Conservation (phyloP, 306 rosid species). For the Rubus parviflorus region DNA sequence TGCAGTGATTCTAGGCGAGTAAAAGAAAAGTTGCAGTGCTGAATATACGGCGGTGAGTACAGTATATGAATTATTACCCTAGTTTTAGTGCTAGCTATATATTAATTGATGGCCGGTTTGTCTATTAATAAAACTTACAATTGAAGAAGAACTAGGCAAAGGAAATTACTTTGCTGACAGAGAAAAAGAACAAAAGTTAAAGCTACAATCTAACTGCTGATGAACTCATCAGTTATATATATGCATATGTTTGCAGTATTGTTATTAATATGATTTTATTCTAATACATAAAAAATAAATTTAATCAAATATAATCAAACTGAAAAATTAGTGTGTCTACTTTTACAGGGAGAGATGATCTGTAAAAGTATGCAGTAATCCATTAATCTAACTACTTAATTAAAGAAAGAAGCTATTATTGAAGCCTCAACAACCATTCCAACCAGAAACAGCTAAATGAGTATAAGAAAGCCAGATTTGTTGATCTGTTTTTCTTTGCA, state of each 20-base stretch:
- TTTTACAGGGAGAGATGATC: background rate
- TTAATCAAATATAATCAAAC: background rate
- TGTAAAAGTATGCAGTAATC: background rate
- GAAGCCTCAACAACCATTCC: conserved; percentile 27
- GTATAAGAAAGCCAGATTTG: background rate
- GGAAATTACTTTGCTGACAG: background rate
- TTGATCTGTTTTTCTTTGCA: background rate
- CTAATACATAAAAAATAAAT: too few species aligned
- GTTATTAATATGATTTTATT: too few species aligned
- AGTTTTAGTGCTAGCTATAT: background rate
- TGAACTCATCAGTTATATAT: too few species aligned
- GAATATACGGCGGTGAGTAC: background rate
- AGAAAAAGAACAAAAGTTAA: background rate
- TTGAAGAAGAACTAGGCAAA: background rate
- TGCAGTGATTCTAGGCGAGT: background rate
- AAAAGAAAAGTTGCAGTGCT: background rate
- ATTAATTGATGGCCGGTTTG: background rate
- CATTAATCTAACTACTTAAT: background rate
- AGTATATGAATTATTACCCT: background rate
- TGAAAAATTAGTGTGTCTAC: background rate
- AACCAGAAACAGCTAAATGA: background rate
- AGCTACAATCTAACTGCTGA: background rate
- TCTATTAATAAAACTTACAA: background rate
- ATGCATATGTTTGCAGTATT: too few species aligned
- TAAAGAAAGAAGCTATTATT: background rate